These are phyloP conservation scores for Mucor piriformis DNA, from an alignment of 371 early-diverging fungal genomes.

Conservation along the genomic window DNA sequence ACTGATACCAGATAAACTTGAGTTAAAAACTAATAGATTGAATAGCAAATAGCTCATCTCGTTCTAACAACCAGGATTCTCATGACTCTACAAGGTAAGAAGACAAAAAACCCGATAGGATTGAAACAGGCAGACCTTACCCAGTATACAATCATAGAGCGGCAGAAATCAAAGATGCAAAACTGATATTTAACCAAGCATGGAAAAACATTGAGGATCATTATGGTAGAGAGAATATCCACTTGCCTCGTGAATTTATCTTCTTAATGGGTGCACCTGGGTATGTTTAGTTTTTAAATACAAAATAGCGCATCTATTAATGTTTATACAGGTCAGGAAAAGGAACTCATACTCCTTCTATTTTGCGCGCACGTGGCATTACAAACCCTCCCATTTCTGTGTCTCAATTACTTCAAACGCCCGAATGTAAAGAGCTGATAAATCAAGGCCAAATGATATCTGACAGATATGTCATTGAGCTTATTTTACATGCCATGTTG, in stretches of 20 bases:
- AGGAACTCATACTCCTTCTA: slow-evolving; percentile 71
- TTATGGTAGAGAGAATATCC: slow-evolving; percentile 63
- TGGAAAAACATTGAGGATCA: slow-evolving; percentile 70
- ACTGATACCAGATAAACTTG: not conserved
- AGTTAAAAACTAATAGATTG: not conserved
- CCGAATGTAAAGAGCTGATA: slow-evolving; percentile 67
- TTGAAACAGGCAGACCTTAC: not conserved
- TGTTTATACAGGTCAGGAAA: slow-evolving; percentile 53
- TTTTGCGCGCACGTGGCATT: slow-evolving; percentile 64
- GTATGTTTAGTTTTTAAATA: slow-evolving; percentile 13
- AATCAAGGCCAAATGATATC: slow-evolving; percentile 71
- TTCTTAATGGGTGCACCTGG: slow-evolving; percentile 77
- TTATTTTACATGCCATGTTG: slow-evolving; percentile 61
- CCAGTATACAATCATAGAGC: slow-evolving; percentile 23
- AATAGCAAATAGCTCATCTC: slow-evolving; percentile 18
- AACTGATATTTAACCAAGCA: slow-evolving; percentile 70
- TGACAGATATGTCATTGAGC: slow-evolving; percentile 65
- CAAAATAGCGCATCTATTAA: not conserved
- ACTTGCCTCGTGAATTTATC: slow-evolving; percentile 67
- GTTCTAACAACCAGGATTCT: slow-evolving; percentile 5
- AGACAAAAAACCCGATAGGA: not conserved
- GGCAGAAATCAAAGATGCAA: slow-evolving; percentile 67
- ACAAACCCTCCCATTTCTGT: slow-evolving; percentile 70
- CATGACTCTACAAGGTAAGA: slow-evolving; percentile 23
- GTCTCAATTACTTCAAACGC: slow-evolving; percentile 62